These are phyloP conservation scores for Phlebiopsis gigantea DNA, from an alignment of 768 basidiomycete genomes.

Conservation along the genomic window DNA sequence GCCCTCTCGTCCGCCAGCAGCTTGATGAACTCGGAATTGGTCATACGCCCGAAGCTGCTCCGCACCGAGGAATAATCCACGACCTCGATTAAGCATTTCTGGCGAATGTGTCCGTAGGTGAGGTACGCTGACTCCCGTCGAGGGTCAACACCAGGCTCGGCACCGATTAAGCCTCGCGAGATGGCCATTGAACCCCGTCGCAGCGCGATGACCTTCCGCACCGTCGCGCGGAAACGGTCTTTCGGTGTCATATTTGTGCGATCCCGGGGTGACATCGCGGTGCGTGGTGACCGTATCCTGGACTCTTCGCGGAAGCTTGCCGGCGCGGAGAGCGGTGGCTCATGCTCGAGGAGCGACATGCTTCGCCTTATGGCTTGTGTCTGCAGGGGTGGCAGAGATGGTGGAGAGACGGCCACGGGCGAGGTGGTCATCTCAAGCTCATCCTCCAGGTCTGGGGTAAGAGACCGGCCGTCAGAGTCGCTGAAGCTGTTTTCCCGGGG, in stretches of 20 bases:
- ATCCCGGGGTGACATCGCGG: neutral
- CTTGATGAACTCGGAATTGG: constrained; percentile 55
- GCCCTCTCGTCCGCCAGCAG: constrained; percentile 42
- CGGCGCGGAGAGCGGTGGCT: constrained; percentile 1
- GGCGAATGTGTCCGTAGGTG: constrained; percentile 50
- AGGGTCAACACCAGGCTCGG: constrained; percentile 69
- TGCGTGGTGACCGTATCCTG: neutral
- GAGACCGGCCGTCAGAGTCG: constrained; percentile 60
- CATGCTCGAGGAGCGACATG: neutral
- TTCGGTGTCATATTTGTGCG: constrained; percentile 29
- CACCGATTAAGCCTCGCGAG: constrained; percentile 39
- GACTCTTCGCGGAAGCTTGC: constrained; percentile 2
- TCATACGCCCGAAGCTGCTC: constrained; percentile 49
- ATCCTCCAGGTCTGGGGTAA: constrained; percentile 61
- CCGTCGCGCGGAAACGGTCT: constrained; percentile 49
- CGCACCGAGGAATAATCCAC: constrained; percentile 59
- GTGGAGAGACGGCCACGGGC: constrained; percentile 17
- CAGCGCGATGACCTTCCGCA: constrained; percentile 60
- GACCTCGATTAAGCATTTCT: constrained; percentile 63
- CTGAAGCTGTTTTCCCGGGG: constrained; percentile 64
- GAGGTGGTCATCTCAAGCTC: constrained; percentile 11
- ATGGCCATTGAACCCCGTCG: constrained; percentile 43
- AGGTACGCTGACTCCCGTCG: constrained; percentile 52
- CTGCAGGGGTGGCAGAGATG: constrained; percentile 1
- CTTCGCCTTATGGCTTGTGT: neutral